Base-by-base conservation (phyloP, 805 yeast genomes). In the Ogataea haglerorum region DNA sequence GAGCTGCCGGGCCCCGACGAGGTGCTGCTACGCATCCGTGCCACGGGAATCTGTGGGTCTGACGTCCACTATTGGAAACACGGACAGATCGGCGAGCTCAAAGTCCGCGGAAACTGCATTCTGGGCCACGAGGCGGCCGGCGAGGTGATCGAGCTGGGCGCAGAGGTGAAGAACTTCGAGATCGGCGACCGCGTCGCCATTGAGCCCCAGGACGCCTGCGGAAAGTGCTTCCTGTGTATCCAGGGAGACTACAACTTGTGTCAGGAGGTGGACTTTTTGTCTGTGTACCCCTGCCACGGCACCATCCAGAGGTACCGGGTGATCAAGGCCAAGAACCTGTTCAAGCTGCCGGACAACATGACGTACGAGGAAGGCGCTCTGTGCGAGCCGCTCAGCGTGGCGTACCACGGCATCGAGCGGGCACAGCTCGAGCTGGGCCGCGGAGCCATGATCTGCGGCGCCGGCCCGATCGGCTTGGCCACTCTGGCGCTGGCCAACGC, bases 21-120 rank as follows among this genome's bases (percentile, higher is more conserved):
- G 43, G 85, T 78, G 19, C 57, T 76, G n/a, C 72, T 80, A 28
- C 80, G 75, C 52, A 72, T 80, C 29, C 68, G 77, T 47, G 78
- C 80, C 39, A 80, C 85, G 7, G 89, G 88, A 18, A 82, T 82
- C 51, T 82, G 89, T 61, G 89, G 89, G n/a, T 75, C 85, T 21
- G 90, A 83, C 58, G 69, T 81, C 46, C 88, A 82, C 57, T 80
- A 78, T 63, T 78, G 76, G 65, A 70, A 76, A 42, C 78, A 76
- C 45, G 89, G 88, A 31, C 72, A 68, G 42, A 80, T 81, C 45
- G 86, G 80, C 21, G 73, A 73, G 40, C 56, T 67, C 43, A 54
- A 52, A 10, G 57, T 70, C 19, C 36, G 52, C 6, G 65, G 61
- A 10, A 58, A 64, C 41, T 57, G 68, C 48, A 60, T 64, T 17